Conservation (phyloP, 805 yeast genomes). For the Ogataea nakhonphanomensis region DNA sequence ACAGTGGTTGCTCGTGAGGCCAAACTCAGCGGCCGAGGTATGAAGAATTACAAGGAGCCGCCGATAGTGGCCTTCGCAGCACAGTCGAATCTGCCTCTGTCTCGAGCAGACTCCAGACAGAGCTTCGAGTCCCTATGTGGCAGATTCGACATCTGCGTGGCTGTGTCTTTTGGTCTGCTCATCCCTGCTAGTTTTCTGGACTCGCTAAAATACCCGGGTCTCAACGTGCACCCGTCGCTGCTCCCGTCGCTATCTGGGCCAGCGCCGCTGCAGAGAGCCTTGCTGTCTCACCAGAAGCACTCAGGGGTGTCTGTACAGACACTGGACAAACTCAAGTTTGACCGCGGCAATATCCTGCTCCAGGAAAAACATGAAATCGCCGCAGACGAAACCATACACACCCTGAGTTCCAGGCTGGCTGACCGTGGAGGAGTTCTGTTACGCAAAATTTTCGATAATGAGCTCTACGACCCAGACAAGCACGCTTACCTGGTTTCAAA, state of each 20-base stretch:
- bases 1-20: conserved; percentile 64
- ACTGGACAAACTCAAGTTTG: conserved; percentile 83
- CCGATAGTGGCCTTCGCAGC: conserved; percentile 48
- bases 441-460: conserved; percentile 38
- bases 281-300: conserved; percentile 53
- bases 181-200: conserved; percentile 63
- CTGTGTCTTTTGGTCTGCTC: conserved; percentile 84
- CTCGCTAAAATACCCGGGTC: conserved; percentile 55
- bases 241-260: conserved; percentile 84
- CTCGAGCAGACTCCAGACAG: conserved; percentile 48
- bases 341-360: conserved; percentile 64
- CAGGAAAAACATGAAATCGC: conserved; percentile 48
- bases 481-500: conserved; percentile 21
- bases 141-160: conserved; percentile 66
- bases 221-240: conserved; percentile 91
- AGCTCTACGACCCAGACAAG: conserved; percentile 24
- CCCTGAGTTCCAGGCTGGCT: conserved; percentile 53
- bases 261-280: conserved; percentile 80
- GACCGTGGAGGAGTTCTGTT: conserved; percentile 59
- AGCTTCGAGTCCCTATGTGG: conserved; percentile 35
- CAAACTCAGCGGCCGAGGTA: conserved; percentile 61
- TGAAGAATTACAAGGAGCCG: conserved; percentile 43
- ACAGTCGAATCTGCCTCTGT: conserved; percentile 33
- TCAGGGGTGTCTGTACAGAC: conserved; percentile 93
- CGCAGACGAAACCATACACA: conserved; percentile 40